A percentile compares a stretch with the other conserved stretches of the same genome.
Evolutionary conservation across 164 flowering plant genomes (phyloP).

Genomic region (Pachysandra terminalis): DNA sequence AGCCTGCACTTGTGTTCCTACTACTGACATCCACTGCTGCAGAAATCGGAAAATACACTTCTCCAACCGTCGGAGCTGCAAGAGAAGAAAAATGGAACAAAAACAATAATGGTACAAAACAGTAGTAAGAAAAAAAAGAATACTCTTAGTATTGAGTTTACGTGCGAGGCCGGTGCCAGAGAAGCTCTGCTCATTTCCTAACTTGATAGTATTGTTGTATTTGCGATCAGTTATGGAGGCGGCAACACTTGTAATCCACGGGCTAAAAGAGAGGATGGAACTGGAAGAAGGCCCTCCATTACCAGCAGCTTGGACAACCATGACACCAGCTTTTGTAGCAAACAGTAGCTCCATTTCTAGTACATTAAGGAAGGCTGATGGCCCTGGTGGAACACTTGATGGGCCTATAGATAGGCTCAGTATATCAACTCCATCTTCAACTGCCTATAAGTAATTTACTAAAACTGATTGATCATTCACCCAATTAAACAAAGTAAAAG

Average conservation of each 20-base stretch:
- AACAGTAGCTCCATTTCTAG: conserved; percentile 50
- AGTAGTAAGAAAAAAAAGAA: neutral
- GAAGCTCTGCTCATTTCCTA: conserved; percentile 44
- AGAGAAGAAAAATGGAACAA: neutral
- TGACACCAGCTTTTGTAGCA: conserved; percentile 57
- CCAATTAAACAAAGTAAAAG: too few relatives aligned
- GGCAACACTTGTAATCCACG: conserved; percentile 63
- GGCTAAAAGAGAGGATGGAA: conserved; percentile 60
- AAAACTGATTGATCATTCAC: neutral
- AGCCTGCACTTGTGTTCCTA: conserved; percentile 19
- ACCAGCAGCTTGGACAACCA: conserved; percentile 63
- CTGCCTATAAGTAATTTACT: conserved; percentile 32
- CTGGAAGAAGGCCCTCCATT: conserved; percentile 51
- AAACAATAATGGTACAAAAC: neutral
- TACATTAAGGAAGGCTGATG: conserved; percentile 44
- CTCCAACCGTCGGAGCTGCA: conserved; percentile 49
- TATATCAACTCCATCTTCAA: conserved; percentile 65
- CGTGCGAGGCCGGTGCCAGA: conserved; percentile 52
- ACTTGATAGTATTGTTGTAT: conserved; percentile 33
- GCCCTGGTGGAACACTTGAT: conserved; percentile 43
- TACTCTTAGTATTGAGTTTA: conserved; percentile 11
- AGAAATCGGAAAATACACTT: conserved; percentile 29
- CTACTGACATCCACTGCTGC: conserved; percentile 51
- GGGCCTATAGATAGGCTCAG: conserved; percentile 63
- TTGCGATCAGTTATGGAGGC: conserved; percentile 52